A percentile compares a stretch with the other conserved stretches of the same genome.
Evolutionary conservation across 1,284 basidiomycete species (phyloP).

Genomic region (Pterulicium gracile): DNA sequence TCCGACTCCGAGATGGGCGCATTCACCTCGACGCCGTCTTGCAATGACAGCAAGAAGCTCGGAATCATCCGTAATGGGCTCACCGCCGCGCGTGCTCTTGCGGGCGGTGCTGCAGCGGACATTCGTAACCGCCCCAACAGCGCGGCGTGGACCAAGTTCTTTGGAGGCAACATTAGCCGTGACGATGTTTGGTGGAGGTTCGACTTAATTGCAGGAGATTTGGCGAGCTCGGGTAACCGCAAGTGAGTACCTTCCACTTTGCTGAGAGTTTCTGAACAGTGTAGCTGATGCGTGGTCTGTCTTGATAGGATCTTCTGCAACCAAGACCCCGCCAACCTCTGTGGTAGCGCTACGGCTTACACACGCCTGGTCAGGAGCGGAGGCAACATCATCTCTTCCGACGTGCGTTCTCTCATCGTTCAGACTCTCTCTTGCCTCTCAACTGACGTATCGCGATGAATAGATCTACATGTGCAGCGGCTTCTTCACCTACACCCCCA

Average conservation of each 20-base stretch:
- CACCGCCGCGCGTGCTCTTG: neutral
- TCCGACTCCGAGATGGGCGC: neutral
- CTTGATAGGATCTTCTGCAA: neutral
- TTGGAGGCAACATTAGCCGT: neutral
- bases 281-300: neutral
- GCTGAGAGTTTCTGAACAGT: neutral
- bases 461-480: neutral
- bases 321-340: neutral
- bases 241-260: neutral
- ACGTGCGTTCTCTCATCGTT: neutral
- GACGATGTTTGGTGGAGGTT: neutral
- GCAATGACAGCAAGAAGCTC: neutral
- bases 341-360: neutral
- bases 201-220: constrained; percentile 2
- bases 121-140: neutral
- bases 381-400: neutral
- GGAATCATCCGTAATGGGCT: neutral
- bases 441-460: neutral
- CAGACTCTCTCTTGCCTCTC: neutral
- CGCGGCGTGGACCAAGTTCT: neutral
- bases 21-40: neutral
- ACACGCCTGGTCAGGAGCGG: neutral
- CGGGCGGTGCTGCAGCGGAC: constrained; percentile 1
- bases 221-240: neutral
- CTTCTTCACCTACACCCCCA: neutral